Base-by-base conservation (phyloP, 2,329 filamentous ascomycete genomes). In the Ceratocystis huliohia region DNA sequence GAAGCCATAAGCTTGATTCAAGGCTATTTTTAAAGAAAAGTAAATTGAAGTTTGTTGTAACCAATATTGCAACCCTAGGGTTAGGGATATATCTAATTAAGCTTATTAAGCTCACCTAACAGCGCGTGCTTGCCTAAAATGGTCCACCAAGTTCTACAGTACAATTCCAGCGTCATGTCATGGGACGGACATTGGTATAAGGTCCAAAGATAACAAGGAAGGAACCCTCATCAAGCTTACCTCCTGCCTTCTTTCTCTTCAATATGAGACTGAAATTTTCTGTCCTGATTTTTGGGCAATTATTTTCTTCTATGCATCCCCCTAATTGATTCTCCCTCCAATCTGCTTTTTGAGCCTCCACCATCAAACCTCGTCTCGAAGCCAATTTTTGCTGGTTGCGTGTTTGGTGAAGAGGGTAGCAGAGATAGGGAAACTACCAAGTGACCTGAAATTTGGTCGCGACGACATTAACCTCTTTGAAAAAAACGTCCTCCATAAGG, bases 1-100 rank as follows among this genome's bases (percentile, higher is more conserved):
- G 89, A 53, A n/a, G 25, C 7, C 28, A 5, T 59, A 25, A 13
- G 74, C 67, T 73, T 20, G 50, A n/a, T 20, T 20, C 13, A 41
- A 46, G 63, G 4, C 22, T 56, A 45, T 5, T 37, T 5, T 59
- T 13, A 13, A 2, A 44, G 17, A 61, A 20, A 8, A 17, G n/a
- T 33, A 64, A 37, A 20, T 28, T 45, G 59, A 25, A 44, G 25
- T 33, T 15, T 50, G 61, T 8, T 8, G 30, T 25, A 37, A 33
- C 8, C 10, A 20, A 41, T 7, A 53, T 62, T n/a, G n/a, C 17
- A 37, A 37, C 7, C 6, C 28, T 59, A 59, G 25, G 56, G 17
- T 37, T 59, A 37, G 28, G 28, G 28, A 4, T 33, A 59, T 17
- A 25, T 5, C 3, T 15, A 28, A 13, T 3, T 10, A 17, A n/a